Conservation (phyloP, 139 green algal genomes). For the Chlamydomonas schloesseri region DNA sequence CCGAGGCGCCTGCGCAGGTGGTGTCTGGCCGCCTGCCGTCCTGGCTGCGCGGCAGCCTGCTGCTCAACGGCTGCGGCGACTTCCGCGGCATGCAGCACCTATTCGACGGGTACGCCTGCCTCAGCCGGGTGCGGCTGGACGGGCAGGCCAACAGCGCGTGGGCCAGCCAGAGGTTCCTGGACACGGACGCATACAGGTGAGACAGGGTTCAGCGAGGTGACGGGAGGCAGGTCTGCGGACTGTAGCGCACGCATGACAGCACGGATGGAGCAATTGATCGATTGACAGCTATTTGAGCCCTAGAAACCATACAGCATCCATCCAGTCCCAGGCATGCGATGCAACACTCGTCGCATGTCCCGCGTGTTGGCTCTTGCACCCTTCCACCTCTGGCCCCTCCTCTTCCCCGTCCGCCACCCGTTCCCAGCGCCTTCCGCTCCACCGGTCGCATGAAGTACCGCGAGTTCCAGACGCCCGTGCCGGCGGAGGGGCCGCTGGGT, state of each 20-base stretch:
- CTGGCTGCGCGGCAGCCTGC: constrained; percentile 67
- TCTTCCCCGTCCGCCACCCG: no score
- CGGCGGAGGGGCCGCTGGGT: constrained; percentile 33
- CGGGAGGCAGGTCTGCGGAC: no score
- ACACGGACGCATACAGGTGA: constrained; percentile 53
- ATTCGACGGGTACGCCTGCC: constrained; percentile 82
- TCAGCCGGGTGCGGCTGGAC: constrained; percentile 61
- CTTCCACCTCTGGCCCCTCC: no score
- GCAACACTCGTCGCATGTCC: no score
- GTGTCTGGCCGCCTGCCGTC: constrained; percentile 46
- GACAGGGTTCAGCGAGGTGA: no score
- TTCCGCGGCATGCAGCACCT: constrained; percentile 68
- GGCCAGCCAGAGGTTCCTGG: constrained; percentile 52
- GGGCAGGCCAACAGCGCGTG: constrained; percentile 50
- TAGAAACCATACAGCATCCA: no score
- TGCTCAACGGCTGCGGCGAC: constrained; percentile 71
- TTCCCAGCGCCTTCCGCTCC: constrained; percentile 40
- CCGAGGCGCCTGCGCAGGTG: not conserved
- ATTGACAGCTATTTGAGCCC: no score
- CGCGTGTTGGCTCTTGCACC: no score
- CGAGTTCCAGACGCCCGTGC: constrained; percentile 72
- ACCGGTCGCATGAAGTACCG: constrained; percentile 63
- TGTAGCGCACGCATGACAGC: no score
- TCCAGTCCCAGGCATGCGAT: no score
- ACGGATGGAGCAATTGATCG: no score